Base-by-base conservation (phyloP, 2,329 filamentous ascomycete species). In the Coleophoma eucalyptorum region DNA sequence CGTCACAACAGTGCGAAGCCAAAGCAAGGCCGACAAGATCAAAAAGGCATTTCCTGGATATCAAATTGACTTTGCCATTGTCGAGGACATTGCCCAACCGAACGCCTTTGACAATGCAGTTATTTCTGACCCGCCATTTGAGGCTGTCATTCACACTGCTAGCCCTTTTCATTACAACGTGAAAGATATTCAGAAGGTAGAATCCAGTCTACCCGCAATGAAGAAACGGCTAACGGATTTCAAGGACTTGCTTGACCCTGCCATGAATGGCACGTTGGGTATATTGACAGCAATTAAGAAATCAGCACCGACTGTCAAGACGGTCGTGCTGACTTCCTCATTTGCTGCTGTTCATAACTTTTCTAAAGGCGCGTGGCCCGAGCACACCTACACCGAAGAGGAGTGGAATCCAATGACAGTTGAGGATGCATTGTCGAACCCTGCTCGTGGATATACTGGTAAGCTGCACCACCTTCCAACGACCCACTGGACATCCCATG, bases 101-200 rank as follows among this genome's bases (percentile, higher is more conserved):
- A 79, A 78, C 20, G 87, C 86, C 16, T 93, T 93, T 58, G 78
- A 86, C 51, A 66, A 77, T 62, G 54, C 65, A 49, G 63, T 68
- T 1, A 56, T 69, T 1, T 63, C 67, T 1, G 79, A 81, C 0
- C 88, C 91, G 5, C 50, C 50, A 7, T 52, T 92, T 58, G 83
- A 89, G 61, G 83, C 79, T 46, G 86, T 92, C 49, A 75, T 90
- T 50, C 86, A 90, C 66, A 89, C 85, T 7, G 85, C 86, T 2
- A 85, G 81, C 1, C 88, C 59, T 2, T 70, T 72, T 55, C 59
- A 65, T 40, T 65, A 62, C 52, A 58, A 60, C 13, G 61, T 53
- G 6, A 51, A 37, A 32, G 55, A 60, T 41, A 48, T 52, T 12
- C 50, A 55, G 45, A 50, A 55, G 41, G 41, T 43, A 43, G 16